These are phyloP conservation scores for Rhodocollybia butyracea DNA, from an alignment of 768 basidiomycete genomes.

Conservation along the genomic window DNA sequence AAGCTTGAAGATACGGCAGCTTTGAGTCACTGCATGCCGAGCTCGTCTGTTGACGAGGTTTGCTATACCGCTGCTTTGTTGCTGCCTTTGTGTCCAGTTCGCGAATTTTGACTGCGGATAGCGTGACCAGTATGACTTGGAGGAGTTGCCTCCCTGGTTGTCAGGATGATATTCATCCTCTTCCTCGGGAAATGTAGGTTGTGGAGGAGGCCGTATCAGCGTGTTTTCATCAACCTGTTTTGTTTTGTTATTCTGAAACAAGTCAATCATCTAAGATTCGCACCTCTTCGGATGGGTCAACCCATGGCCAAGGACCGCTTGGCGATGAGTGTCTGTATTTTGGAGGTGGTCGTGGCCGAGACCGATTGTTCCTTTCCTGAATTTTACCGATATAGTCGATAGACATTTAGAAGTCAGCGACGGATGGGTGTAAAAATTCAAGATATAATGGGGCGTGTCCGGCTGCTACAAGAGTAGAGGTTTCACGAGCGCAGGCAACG, in stretches of 20 bases:
- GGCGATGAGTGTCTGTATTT: slow-evolving; percentile 34
- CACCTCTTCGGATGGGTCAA: slow-evolving; percentile 32
- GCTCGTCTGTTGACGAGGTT: slow-evolving; percentile 8
- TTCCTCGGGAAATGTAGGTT: not conserved
- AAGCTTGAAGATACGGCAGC: slow-evolving; percentile 9
- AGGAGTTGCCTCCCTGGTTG: too few species aligned
- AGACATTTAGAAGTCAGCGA: not conserved
- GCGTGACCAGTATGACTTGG: slow-evolving; percentile 20
- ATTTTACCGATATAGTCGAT: not conserved
- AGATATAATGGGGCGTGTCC: too few species aligned
- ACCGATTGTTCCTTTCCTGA: not conserved
- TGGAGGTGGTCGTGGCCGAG: slow-evolving; percentile 17
- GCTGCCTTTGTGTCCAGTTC: slow-evolving; percentile 38
- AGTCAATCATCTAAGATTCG: not conserved
- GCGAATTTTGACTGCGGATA: slow-evolving; percentile 40
- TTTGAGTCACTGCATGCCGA: not conserved
- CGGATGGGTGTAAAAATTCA: too few species aligned
- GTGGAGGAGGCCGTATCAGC: not conserved
- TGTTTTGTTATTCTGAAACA: not conserved
- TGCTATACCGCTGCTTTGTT: slow-evolving; percentile 29
- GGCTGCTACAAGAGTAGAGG: too few species aligned
- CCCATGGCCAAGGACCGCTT: slow-evolving; percentile 40
- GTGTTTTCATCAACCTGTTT: slow-evolving; percentile 7
- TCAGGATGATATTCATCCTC: not conserved
- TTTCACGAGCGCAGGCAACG: too few species aligned